phyloP scores from a whole-genome alignment of 805 yeast genomes.

The Candida oleophila region DNA sequence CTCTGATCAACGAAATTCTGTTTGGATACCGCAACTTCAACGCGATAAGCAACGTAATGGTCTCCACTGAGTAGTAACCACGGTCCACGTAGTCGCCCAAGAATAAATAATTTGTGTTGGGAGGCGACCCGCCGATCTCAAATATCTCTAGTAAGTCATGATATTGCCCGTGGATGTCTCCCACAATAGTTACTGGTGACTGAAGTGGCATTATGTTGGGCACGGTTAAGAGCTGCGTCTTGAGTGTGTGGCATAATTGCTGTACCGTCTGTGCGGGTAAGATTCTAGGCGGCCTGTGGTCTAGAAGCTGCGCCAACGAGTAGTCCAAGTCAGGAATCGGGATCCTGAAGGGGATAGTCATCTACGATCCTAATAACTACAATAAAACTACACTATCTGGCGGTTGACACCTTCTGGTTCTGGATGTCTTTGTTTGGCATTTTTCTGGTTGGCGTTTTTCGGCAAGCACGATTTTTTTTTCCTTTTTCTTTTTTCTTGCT shows the following conservation, averaged over 20 bases:
- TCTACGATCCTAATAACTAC: slow-evolving; percentile 9
- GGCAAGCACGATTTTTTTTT: not conserved
- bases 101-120: slow-evolving; percentile 89
- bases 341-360: slow-evolving; percentile 33
- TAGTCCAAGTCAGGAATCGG: slow-evolving; percentile 40
- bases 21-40: slow-evolving; percentile 85
- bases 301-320: slow-evolving; percentile 41
- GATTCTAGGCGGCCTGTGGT: slow-evolving; percentile 40
- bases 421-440: not conserved
- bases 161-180: slow-evolving; percentile 97
- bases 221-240: slow-evolving; percentile 74
- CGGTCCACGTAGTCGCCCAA: slow-evolving; percentile 96
- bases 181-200: slow-evolving; percentile 92
- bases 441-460: not conserved
- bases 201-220: slow-evolving; percentile 82
- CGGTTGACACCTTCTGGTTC: too few species aligned
- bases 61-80: slow-evolving; percentile 91
- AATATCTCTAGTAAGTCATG: slow-evolving; percentile 92
- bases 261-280: slow-evolving; percentile 43
- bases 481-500: not conserved
- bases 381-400: too few species aligned
- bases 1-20: slow-evolving; percentile 79
- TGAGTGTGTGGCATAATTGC: slow-evolving; percentile 67
- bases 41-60: slow-evolving; percentile 79
- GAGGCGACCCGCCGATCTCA: slow-evolving; percentile 89